phyloP scores from a whole-genome alignment of 345 rosid genomes.

The Euphorbia pulcherrima region DNA sequence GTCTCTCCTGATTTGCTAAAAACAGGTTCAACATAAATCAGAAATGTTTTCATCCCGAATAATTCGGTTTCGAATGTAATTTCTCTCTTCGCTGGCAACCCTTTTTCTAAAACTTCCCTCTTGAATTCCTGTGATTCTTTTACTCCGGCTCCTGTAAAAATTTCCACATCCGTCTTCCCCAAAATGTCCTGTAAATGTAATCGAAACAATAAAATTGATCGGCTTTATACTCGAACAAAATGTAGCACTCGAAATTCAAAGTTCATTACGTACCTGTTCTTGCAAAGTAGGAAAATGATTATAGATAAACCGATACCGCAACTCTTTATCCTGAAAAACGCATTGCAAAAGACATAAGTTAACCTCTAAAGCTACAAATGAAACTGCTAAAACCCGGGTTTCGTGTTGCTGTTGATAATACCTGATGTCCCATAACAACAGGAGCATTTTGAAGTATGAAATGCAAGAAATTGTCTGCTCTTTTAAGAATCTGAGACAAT shows the following conservation, averaged over 20 bases:
- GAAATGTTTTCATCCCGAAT: conserved; percentile 81
- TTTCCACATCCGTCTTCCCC: conserved; percentile 88
- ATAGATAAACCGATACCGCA: conserved; percentile 83
- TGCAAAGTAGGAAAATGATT: conserved; percentile 81
- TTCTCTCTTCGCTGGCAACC: conserved; percentile 87
- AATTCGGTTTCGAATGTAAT: conserved; percentile 78
- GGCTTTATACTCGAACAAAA: neutral
- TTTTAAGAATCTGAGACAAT: conserved; percentile 66
- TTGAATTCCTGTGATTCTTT: conserved; percentile 94
- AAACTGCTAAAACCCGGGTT: too few relatives aligned
- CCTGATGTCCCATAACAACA: conserved; percentile 93
- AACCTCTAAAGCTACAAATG: conserved; percentile 7
- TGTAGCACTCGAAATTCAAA: conserved; percentile 17
- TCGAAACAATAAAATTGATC: too few relatives aligned
- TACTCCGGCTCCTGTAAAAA: conserved; percentile 82
- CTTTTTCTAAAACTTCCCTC: conserved; percentile 83
- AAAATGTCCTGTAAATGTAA: conserved; percentile 68
- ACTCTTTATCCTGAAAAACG: conserved; percentile 76
- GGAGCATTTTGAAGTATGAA: conserved; percentile 94
- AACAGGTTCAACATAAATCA: conserved; percentile 88
- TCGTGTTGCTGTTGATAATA: conserved; percentile 19
- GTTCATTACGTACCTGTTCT: conserved; percentile 89
- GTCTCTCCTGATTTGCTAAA: conserved; percentile 78
- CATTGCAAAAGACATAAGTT: neutral
- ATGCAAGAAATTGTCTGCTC: conserved; percentile 92